Evolutionary conservation across 2,329 filamentous ascomycete species (phyloP), one percentile per base, ranked within the genome.

Genomic region (Ophiosphaerella herpotricha): DNA sequence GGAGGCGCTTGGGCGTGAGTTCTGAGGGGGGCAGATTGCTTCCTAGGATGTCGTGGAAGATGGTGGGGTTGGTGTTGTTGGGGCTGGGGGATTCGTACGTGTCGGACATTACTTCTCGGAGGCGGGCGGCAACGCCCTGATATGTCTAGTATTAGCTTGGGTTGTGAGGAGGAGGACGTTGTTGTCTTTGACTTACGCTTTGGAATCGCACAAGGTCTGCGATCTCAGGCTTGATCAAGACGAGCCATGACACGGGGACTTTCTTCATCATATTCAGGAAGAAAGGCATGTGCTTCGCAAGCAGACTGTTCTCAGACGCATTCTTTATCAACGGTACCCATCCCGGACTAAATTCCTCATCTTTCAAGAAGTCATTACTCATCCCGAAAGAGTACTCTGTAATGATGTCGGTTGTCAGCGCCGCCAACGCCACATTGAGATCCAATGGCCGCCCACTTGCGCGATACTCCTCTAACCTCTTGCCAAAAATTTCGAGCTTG

Each of bases 11-110:
- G 5, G 35, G 44, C 8, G 43, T 35, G 24, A 46, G 44, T n/a
- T 57, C 57, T 9, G 40, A 49, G 6, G 23, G 26, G 11, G 57
- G 62, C 9, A 69, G 35, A 21, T 55, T 50, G 41, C 61, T 66
- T 23, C 50, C 46, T 1, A 73, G 52, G 1, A 74, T 48, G 18
- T 64, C 67, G 33, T 72, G 65, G 46, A 74, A 72, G 16, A 70
- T 55, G 12, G 63, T 68, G 16, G 43, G 29, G 18, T 45, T 29
- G 4, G 11, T n/a, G 11, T 32, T 29, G 9, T 36, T 45, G n/a
- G 35, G 41, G n/a, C 18, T 29, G 31, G 35, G 13, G 5, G 35
- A 21, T 7, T 23, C 11, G 11, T 7, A 29, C 5, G 11, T 29
- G 14, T 23, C 11, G 2, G 26, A 29, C 26, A 29, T 29, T 7